These are phyloP conservation scores for Acer campestre DNA, from an alignment of 345 rosid genomes.

Conservation along the genomic window DNA sequence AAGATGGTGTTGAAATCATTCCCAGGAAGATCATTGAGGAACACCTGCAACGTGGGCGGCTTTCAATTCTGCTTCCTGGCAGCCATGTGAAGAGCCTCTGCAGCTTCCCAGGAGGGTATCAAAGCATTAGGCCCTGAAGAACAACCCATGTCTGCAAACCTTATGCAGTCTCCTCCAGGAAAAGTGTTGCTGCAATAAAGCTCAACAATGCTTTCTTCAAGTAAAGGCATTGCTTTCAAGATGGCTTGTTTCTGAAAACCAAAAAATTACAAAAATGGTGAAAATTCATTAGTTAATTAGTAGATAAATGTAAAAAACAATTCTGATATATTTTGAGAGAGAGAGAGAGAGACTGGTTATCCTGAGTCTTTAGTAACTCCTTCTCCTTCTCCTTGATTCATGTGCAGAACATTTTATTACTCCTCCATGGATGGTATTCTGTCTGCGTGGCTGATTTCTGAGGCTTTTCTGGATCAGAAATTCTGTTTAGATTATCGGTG, in stretches of 20 bases:
- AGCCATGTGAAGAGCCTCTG: not conserved
- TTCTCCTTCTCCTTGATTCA: slow-evolving; percentile 27
- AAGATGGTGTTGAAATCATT: slow-evolving; percentile 27
- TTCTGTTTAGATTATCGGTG: no score
- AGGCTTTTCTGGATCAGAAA: no score
- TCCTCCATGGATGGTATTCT: not conserved
- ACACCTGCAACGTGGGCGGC: slow-evolving; percentile 2
- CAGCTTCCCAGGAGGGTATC: slow-evolving; percentile 4
- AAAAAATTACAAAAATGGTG: not conserved
- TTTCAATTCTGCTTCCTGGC: not conserved
- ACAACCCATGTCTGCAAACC: slow-evolving; percentile 17
- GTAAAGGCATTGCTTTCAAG: not conserved
- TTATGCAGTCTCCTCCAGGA: slow-evolving; percentile 10
- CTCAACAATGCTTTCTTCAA: not conserved
- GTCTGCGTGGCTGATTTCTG: no score
- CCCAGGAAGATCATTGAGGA: slow-evolving; percentile 30
- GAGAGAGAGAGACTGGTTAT: not conserved
- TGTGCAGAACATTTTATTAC: not conserved
- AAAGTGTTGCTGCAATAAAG: not conserved
- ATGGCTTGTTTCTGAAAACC: not conserved
- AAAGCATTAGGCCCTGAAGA: slow-evolving; percentile 5
- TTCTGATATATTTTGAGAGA: no score
- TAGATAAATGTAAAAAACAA: no score
- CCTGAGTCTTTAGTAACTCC: slow-evolving; percentile 23
- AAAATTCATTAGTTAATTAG: no score